Evolutionary conservation across 1,139 yeast genomes (phyloP).

Genomic region (Saccharomyces pastorianus): DNA sequence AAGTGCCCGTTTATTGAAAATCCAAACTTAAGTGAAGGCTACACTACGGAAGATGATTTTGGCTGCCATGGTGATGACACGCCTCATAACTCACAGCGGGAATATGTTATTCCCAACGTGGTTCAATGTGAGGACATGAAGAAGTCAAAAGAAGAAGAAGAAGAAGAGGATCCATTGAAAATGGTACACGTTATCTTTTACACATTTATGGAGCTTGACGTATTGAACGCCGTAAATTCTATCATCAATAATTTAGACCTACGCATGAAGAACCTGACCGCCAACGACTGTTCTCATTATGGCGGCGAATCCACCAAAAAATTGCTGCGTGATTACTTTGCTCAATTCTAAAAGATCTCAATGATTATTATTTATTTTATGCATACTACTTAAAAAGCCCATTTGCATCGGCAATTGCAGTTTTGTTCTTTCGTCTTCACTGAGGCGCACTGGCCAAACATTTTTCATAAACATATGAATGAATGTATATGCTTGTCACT

Average conservation of each 20-base stretch:
- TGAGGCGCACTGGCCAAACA: background rate
- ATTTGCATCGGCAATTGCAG: background rate
- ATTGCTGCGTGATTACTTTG: constrained; percentile 38
- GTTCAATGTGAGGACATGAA: constrained; percentile 39
- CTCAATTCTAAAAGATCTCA: constrained; percentile 1
- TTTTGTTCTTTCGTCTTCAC: background rate
- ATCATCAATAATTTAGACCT: constrained; percentile 21
- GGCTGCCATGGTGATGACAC: constrained; percentile 90
- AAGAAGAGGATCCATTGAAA: constrained; percentile 19
- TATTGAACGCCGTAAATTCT: constrained; percentile 49
- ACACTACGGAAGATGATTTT: constrained; percentile 72
- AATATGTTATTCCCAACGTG: constrained; percentile 66
- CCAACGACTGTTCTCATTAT: constrained; percentile 34
- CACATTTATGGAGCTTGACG: constrained; percentile 60
- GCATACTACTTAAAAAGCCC: background rate
- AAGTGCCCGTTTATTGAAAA: constrained; percentile 27
- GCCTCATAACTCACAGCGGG: constrained; percentile 53
- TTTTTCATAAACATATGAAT: background rate
- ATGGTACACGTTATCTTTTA: constrained; percentile 66
- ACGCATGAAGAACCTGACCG: constrained; percentile 15
- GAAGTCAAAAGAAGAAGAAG: constrained; percentile 12
- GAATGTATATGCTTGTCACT: background rate
- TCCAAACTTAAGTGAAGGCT: constrained; percentile 42
- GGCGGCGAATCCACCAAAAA: constrained; percentile 46
- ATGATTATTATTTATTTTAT: background rate